Conservation (phyloP, 208 protist genomes). For the Leptomonas pyrrhocoris region DNA sequence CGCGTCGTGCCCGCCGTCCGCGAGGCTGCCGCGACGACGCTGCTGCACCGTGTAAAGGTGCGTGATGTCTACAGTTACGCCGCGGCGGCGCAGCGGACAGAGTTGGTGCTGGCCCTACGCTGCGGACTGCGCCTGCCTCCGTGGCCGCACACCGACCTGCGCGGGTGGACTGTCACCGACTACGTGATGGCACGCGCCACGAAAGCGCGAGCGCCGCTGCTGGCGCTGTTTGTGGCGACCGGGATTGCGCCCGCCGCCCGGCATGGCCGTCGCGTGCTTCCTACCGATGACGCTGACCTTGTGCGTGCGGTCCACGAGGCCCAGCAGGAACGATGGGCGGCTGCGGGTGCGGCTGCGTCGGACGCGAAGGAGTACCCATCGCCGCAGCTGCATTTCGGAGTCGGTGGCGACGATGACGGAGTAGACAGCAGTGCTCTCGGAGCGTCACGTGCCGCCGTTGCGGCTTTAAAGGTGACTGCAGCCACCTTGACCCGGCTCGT, state of each 20-base stretch:
- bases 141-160: slow-evolving; percentile 59
- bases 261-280: slow-evolving; percentile 34
- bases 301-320: slow-evolving; percentile 34
- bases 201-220: slow-evolving; percentile 15
- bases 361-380: not conserved
- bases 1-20: slow-evolving; percentile 45
- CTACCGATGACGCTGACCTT: slow-evolving; percentile 23
- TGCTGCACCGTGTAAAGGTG: slow-evolving; percentile 56
- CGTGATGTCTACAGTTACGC: slow-evolving; percentile 85
- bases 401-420: not conserved
- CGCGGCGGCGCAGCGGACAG: slow-evolving; percentile 42
- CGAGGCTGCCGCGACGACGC: slow-evolving; percentile 7
- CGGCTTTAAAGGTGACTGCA: slow-evolving; percentile 13
- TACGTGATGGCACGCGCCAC: slow-evolving; percentile 47
- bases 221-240: slow-evolving; percentile 46
- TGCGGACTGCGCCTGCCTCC: slow-evolving; percentile 53
- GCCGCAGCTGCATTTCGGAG: not conserved
- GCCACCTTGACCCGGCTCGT: slow-evolving; percentile 20
- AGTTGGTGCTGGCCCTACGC: slow-evolving; percentile 47
- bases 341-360: slow-evolving; percentile 7
- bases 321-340: slow-evolving; percentile 8
- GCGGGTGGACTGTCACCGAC: slow-evolving; percentile 75
- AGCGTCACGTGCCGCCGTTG: slow-evolving; percentile 3
- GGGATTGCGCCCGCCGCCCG: slow-evolving; percentile 45
- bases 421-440: not conserved